A percentile compares a stretch with the other conserved stretches of the same genome.
phyloP scores from a whole-genome alignment of 495 filamentous ascomycete genomes.

The Oleoguttula mirabilis region DNA sequence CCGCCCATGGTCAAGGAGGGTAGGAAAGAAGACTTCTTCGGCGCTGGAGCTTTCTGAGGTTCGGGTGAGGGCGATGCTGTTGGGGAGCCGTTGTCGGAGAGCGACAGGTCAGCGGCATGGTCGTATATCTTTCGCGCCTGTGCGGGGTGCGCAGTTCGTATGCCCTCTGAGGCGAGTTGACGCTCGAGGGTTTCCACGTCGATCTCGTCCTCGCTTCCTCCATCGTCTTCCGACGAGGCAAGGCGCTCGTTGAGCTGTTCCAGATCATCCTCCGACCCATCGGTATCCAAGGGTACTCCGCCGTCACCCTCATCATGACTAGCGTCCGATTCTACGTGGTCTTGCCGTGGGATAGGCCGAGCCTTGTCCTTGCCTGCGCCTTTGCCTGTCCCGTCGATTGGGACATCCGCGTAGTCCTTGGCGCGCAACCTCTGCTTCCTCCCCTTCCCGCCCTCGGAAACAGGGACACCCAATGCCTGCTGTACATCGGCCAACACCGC shows the following conservation, averaged over 20 bases:
- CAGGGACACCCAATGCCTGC: conserved; percentile 37
- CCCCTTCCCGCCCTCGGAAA: conserved; percentile 9
- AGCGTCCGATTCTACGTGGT: too few species aligned
- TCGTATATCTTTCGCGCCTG: conserved; percentile 9
- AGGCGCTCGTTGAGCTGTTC: conserved; percentile 45
- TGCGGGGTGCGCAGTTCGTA: conserved; percentile 2
- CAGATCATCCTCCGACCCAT: conserved; percentile 27
- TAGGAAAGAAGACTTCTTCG: conserved; percentile 58
- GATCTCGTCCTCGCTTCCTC: conserved; percentile 36
- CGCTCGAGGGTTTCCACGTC: conserved; percentile 27
- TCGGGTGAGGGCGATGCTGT: conserved; percentile 16
- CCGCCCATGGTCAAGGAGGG: conserved; percentile 75
- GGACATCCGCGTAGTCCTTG: too few species aligned
- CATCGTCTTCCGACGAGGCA: conserved; percentile 38
- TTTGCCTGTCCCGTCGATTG: too few species aligned
- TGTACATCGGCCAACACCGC: conserved; percentile 52
- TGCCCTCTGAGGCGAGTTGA: conserved; percentile 10
- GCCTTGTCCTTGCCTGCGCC: too few species aligned
- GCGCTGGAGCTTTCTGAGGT: conserved; percentile 26
- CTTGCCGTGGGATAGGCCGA: too few species aligned
- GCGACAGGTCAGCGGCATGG: conserved; percentile 29
- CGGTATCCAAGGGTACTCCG: too few species aligned
- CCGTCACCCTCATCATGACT: not conserved
- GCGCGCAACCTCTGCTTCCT: conserved; percentile 7
- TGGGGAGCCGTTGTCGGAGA: conserved; percentile 8